phyloP scores from a whole-genome alignment of 2,329 filamentous ascomycete genomes.

The Cercospora sp. region DNA sequence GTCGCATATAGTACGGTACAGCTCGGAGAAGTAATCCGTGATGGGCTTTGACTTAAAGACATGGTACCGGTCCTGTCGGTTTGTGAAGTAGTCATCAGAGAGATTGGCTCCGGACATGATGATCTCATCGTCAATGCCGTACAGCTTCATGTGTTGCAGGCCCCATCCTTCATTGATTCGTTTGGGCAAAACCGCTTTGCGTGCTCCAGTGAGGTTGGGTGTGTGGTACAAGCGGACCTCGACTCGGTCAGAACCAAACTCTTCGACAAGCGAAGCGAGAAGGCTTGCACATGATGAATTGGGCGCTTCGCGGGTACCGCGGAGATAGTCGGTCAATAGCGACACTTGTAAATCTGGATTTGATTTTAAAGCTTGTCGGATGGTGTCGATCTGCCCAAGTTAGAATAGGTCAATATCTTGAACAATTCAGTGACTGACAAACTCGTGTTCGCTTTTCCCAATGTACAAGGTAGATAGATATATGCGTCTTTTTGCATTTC shows the following conservation, averaged over 20 bases:
- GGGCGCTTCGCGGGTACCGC: slow-evolving; percentile 88
- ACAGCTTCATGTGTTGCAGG: slow-evolving; percentile 98
- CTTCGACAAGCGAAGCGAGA: slow-evolving; percentile 75
- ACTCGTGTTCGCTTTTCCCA: slow-evolving; percentile 85
- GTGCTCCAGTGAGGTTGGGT: slow-evolving; percentile 84
- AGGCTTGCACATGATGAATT: slow-evolving; percentile 84
- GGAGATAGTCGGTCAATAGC: slow-evolving; percentile 85
- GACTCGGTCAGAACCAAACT: slow-evolving; percentile 81
- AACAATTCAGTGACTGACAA: slow-evolving; percentile 52
- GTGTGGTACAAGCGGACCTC: slow-evolving; percentile 98
- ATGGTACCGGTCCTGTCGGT: slow-evolving; percentile 92
- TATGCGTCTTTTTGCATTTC: slow-evolving; percentile 72
- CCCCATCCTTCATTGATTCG: slow-evolving; percentile 98
- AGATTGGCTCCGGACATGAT: slow-evolving; percentile 95
- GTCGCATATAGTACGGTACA: slow-evolving; percentile 75
- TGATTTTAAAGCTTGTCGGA: slow-evolving; percentile 70
- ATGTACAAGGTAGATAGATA: slow-evolving; percentile 98
- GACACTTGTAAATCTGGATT: slow-evolving; percentile 80
- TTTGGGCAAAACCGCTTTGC: slow-evolving; percentile 80
- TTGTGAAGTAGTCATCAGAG: slow-evolving; percentile 92
- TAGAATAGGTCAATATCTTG: not conserved
- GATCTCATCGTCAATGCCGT: slow-evolving; percentile 91
- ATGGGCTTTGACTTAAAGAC: slow-evolving; percentile 78
- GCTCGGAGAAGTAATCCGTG: slow-evolving; percentile 75
- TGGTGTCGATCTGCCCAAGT: slow-evolving; percentile 64